phyloP scores from a whole-genome alignment of 2,329 filamentous ascomycete genomes.

The Fusarium guadeloupense region DNA sequence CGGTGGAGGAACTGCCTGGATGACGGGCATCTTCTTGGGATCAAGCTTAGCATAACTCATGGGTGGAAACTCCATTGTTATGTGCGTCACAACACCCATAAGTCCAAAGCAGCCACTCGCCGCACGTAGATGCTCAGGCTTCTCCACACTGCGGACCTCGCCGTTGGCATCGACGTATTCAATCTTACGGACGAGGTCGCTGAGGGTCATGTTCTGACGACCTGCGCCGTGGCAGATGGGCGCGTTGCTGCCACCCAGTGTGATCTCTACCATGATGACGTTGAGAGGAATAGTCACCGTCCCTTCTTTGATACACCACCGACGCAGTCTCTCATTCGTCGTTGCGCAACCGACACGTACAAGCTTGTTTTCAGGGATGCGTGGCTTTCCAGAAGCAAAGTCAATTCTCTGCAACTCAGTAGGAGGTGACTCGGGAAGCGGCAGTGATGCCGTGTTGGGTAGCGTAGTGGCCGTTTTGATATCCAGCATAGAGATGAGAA shows the following conservation, averaged over 20 bases:
- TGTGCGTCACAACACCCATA: slow-evolving; percentile 19
- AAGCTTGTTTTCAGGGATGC: slow-evolving; percentile 2
- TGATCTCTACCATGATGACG: slow-evolving; percentile 23
- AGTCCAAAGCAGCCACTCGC: slow-evolving; percentile 23
- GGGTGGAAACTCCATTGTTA: slow-evolving; percentile 16
- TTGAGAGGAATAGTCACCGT: slow-evolving; percentile 17
- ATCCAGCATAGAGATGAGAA: slow-evolving; percentile 13
- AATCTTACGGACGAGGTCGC: slow-evolving; percentile 20
- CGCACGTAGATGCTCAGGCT: slow-evolving; percentile 4
- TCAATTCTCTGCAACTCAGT: slow-evolving; percentile 11
- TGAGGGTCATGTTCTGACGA: slow-evolving; percentile 9
- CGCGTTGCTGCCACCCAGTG: slow-evolving; percentile 17
- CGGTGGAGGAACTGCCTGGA: slow-evolving; percentile 16
- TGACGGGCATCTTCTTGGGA: slow-evolving; percentile 17
- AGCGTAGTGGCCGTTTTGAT: not conserved
- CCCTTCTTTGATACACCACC: slow-evolving; percentile 12
- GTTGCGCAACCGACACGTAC: slow-evolving; percentile 15
- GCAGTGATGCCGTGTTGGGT: slow-evolving; percentile 4
- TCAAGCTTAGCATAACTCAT: slow-evolving; percentile 9
- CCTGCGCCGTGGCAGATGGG: slow-evolving; percentile 23
- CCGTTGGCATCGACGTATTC: slow-evolving; percentile 22
- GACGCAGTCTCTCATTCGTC: slow-evolving; percentile 16
- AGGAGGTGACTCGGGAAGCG: not conserved
- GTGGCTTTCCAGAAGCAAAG: not conserved
- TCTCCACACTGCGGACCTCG: not conserved